phyloP scores from a whole-genome alignment of 768 basidiomycete species.

The Phanerodontia chrysosporium region DNA sequence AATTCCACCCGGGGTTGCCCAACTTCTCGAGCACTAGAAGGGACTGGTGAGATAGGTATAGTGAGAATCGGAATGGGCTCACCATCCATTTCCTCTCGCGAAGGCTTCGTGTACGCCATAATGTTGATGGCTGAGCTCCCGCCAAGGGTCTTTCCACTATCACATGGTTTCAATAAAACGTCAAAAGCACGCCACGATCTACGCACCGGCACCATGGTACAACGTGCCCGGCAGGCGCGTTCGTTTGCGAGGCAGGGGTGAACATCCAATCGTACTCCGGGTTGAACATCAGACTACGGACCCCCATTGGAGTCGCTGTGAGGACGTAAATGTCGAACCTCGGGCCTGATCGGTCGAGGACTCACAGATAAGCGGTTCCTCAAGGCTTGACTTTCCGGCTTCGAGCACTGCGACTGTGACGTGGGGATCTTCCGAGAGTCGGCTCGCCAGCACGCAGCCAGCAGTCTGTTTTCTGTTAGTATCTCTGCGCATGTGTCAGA shows the following conservation, averaged over 20 bases:
- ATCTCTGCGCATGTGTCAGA: not conserved
- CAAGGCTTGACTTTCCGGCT: slow-evolving; percentile 18
- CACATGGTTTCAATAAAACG: too few relatives aligned
- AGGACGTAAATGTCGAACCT: not conserved
- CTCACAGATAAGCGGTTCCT: slow-evolving; percentile 2
- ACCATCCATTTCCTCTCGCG: slow-evolving; percentile 1
- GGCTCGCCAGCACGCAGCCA: slow-evolving; percentile 6
- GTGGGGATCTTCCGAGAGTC: slow-evolving; percentile 1
- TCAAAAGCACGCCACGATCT: too few relatives aligned
- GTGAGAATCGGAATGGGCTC: not conserved
- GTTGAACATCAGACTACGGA: not conserved
- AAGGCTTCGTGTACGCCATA: slow-evolving; percentile 6
- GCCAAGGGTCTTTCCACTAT: not conserved
- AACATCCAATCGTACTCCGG: slow-evolving; percentile 5
- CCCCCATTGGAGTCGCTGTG: not conserved
- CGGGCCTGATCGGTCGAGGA: not conserved
- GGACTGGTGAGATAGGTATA: not conserved
- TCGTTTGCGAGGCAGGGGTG: not conserved
- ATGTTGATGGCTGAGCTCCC: slow-evolving; percentile 12
- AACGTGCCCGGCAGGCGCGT: slow-evolving; percentile 1
- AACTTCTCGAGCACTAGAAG: slow-evolving; percentile 3
- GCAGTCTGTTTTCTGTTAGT: not conserved
- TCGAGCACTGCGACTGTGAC: slow-evolving; percentile 25
- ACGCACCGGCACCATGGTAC: not conserved
- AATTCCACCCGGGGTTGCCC: slow-evolving; percentile 11